These are phyloP conservation scores for Porpolomopsis calyptriformis DNA, from an alignment of 768 basidiomycete genomes.

Conservation along the genomic window DNA sequence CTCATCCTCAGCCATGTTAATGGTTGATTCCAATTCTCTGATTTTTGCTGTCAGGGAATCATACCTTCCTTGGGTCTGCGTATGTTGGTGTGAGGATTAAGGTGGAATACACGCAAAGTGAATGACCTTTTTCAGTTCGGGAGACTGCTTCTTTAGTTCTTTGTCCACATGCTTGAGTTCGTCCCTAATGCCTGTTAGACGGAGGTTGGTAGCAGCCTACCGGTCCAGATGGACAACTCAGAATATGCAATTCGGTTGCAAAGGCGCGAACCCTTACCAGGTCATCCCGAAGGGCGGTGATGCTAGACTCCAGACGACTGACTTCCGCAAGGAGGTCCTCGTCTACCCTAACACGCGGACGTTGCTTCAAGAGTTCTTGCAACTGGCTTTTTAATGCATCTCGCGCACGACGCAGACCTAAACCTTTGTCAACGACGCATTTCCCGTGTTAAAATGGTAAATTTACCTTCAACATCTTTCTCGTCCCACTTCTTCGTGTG, in stretches of 20 bases:
- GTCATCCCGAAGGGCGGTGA: conserved; percentile 71
- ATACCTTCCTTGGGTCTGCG: conserved; percentile 46
- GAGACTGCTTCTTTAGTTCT: conserved; percentile 53
- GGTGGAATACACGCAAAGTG: background rate
- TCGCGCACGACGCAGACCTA: conserved; percentile 44
- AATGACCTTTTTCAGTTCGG: conserved; percentile 61
- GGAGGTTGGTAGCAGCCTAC: conserved; percentile 66
- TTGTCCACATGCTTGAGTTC: conserved; percentile 75
- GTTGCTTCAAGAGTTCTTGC: conserved; percentile 73
- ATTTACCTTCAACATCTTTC: conserved; percentile 74
- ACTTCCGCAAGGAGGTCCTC: conserved; percentile 71
- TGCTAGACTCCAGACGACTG: conserved; percentile 66
- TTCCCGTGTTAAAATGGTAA: background rate
- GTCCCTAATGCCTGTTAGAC: conserved; percentile 67
- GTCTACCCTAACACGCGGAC: conserved; percentile 75
- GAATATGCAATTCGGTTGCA: background rate
- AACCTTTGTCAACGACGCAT: background rate
- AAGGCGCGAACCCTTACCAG: conserved; percentile 37
- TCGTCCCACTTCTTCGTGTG: conserved; percentile 88
- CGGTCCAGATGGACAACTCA: conserved; percentile 2
- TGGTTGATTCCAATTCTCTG: conserved; percentile 38
- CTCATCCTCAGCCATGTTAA: conserved; percentile 72
- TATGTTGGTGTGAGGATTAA: background rate
- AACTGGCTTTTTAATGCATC: conserved; percentile 67
- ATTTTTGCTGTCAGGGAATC: conserved; percentile 44